These are phyloP conservation scores for Hypocreales sp. DNA, from an alignment of 2,329 filamentous ascomycete species.

Conservation along the genomic window DNA sequence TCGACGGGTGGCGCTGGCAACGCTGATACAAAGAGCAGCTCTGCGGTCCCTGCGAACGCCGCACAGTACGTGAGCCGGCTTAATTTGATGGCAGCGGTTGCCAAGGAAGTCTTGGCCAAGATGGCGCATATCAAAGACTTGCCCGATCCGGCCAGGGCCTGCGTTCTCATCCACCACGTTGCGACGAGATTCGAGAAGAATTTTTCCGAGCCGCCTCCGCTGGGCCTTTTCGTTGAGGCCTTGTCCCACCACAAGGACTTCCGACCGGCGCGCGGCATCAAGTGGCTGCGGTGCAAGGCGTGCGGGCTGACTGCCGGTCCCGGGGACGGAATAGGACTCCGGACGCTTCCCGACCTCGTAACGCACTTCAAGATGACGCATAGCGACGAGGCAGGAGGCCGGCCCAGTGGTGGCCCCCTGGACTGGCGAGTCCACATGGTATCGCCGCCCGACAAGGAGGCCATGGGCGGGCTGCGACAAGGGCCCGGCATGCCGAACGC, in stretches of 20 bases:
- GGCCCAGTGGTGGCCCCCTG: constrained; percentile 8
- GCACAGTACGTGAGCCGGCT: constrained; percentile 27
- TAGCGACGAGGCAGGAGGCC: constrained; percentile 10
- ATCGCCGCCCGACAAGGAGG: constrained; percentile 18
- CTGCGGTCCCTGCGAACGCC: too few relatives aligned
- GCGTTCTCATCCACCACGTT: constrained; percentile 48
- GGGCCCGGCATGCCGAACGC: constrained; percentile 14
- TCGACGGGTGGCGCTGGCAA: too few relatives aligned
- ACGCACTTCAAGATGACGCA: constrained; percentile 38
- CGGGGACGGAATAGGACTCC: constrained; percentile 3
- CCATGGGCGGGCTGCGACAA: constrained; percentile 13
- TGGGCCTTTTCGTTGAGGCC: constrained; percentile 44
- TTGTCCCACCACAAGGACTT: constrained; percentile 41
- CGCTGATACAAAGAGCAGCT: too few relatives aligned
- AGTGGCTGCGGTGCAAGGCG: constrained; percentile 37
- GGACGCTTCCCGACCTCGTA: constrained; percentile 40
- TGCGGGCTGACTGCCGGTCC: constrained; percentile 19
- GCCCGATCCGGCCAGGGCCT: constrained; percentile 44
- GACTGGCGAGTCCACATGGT: constrained; percentile 35
- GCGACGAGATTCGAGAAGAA: constrained; percentile 38
- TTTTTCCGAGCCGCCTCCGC: constrained; percentile 39
- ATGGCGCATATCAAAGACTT: constrained; percentile 45
- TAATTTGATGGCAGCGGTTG: constrained; percentile 35
- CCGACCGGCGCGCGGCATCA: constrained; percentile 37
- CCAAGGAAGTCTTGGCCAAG: constrained; percentile 47